Base-by-base conservation (phyloP, 2,329 filamentous ascomycete species). In the Aspergillus novoparasiticus region DNA sequence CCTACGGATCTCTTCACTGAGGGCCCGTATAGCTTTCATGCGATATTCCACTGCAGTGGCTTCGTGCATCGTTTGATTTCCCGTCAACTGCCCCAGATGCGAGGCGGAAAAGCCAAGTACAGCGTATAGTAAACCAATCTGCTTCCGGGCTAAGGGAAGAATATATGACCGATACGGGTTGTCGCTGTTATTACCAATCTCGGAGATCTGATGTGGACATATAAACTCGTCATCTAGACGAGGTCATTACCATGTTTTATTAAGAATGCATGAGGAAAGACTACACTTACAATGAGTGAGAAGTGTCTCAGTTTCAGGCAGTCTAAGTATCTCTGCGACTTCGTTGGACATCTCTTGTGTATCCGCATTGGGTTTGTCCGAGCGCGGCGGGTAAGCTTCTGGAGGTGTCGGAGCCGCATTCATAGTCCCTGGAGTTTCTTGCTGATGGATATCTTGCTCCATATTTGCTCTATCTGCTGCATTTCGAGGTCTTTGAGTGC, bases 111-210 rank as follows among this genome's bases (percentile, higher is more conserved):
- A 61, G 6, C 70, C 73, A 10, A 75, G 66, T 19, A 75, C 66
- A 4, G 72, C 69, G 60, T 73, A 73, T 6, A 75, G 56, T 3
- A 75, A 32, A 4, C 71, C 69, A 6, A 73, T 67, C 43, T 74
- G 71, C 26, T 72, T 68, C 34, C 71, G 68, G 30, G 72, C 73
- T 28, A 75, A 58, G 2, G 73, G 71, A 11, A 75, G 57, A 23
- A 75, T 70, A 62, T 74, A 75, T 6, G 66, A 60, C 48, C 72
- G 66, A 58, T 75, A 75, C 2, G 73, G 72, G 26, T 75, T 75
- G n/a, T 72, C 66, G 4, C 41, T 53, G 6, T 58, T 59, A 39
- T 67, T 60, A 4, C 68, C 65, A 21, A 68, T 63, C 50, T 71
- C 72, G 0, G 73, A 72, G 10, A 75, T 70, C 51, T 75, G 73